These are phyloP conservation scores for Suillus subalutaceus DNA, from an alignment of 768 basidiomycete genomes.

Conservation along the genomic window DNA sequence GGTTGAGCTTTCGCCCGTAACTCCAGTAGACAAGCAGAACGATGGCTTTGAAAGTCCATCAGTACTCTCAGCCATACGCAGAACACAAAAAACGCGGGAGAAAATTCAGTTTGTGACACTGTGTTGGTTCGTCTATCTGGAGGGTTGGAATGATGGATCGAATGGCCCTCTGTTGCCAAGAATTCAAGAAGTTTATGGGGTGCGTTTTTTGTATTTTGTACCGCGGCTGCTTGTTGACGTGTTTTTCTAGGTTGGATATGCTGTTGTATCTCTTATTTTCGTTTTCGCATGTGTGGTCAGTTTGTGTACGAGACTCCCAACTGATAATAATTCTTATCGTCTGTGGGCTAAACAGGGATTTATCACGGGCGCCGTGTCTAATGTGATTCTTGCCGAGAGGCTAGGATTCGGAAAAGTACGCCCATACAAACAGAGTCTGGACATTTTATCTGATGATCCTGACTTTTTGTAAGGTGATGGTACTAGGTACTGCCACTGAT, in stretches of 20 bases:
- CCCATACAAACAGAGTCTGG: background rate
- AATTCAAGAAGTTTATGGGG: slow-evolving; percentile 40
- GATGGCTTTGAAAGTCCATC: background rate
- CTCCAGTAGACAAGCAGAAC: background rate
- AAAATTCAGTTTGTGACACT: slow-evolving; percentile 37
- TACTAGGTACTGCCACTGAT: slow-evolving; percentile 31
- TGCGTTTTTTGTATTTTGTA: slow-evolving; percentile 16
- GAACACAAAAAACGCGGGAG: slow-evolving; percentile 23
- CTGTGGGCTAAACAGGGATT: slow-evolving; percentile 37
- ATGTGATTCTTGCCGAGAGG: slow-evolving; percentile 47
- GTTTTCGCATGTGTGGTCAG: slow-evolving; percentile 43
- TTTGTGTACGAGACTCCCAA: slow-evolving; percentile 2
- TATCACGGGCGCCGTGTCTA: slow-evolving; percentile 45
- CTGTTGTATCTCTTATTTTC: slow-evolving; percentile 45
- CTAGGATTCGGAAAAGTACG: slow-evolving; percentile 47
- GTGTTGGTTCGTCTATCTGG: slow-evolving; percentile 38
- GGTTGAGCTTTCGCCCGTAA: slow-evolving; percentile 6
- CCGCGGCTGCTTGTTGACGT: background rate
- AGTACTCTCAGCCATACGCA: slow-evolving; percentile 12
- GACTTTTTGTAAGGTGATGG: slow-evolving; percentile 38
- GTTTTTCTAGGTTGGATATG: slow-evolving; percentile 37
- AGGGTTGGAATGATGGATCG: slow-evolving; percentile 43
- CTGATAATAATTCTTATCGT: background rate
- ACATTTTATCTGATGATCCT: background rate
- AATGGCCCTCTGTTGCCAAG: slow-evolving; percentile 42